A percentile compares a stretch with the other conserved stretches of the same genome.
Evolutionary conservation across 805 yeast species (phyloP).

Genomic region (Nakazawaea anatomiae): DNA sequence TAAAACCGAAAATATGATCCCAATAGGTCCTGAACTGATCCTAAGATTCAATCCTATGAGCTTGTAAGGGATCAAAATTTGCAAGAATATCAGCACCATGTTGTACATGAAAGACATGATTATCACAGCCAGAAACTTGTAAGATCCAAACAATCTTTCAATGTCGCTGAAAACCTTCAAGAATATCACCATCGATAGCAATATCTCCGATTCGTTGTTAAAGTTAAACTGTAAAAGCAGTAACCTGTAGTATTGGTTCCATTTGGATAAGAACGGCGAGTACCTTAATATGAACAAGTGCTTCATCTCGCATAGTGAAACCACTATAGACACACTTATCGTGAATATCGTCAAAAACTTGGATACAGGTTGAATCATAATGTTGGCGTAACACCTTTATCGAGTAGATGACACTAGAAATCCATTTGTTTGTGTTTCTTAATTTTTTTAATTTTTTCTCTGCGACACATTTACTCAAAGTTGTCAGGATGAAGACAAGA

Average conservation of each 20-base stretch:
- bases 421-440: not conserved
- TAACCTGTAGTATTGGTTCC: conserved; percentile 54
- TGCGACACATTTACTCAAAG: not conserved
- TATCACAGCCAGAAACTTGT: conserved; percentile 44
- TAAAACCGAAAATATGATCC: conserved; percentile 30
- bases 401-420: not conserved
- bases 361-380: conserved; percentile 30
- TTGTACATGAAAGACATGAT: conserved; percentile 43
- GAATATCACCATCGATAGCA: conserved; percentile 36
- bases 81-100: conserved; percentile 27
- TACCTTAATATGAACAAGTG: conserved; percentile 35
- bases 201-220: conserved; percentile 53
- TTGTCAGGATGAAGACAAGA: not conserved
- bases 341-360: conserved; percentile 26
- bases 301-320: conserved; percentile 40
- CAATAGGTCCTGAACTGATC: conserved; percentile 38
- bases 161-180: conserved; percentile 47
- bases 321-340: conserved; percentile 31
- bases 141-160: conserved; percentile 54
- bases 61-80: conserved; percentile 24
- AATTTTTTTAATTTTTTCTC: not conserved
- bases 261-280: conserved; percentile 49
- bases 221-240: conserved; percentile 44
- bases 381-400: not conserved
- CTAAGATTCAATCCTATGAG: conserved; percentile 34